These are phyloP conservation scores for Mycosarcoma mackinlayi DNA, from an alignment of 1,284 basidiomycete species.

Conservation along the genomic window DNA sequence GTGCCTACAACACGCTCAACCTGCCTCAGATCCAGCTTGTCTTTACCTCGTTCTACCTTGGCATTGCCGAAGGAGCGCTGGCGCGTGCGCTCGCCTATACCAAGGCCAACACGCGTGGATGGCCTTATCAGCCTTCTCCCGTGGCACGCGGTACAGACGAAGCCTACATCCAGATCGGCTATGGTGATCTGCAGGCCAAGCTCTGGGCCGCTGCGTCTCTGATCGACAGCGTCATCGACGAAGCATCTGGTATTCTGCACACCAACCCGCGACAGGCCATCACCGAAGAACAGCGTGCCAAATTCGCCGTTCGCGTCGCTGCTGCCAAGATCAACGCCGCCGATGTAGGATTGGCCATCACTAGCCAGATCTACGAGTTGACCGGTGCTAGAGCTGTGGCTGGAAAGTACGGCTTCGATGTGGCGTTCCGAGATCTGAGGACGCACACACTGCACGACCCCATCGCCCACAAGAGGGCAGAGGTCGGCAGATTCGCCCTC, in stretches of 20 bases:
- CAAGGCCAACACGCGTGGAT: slow-evolving; percentile 64
- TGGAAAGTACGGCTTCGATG: slow-evolving; percentile 65
- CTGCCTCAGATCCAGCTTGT: slow-evolving; percentile 67
- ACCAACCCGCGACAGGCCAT: slow-evolving; percentile 43
- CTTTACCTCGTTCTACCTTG: slow-evolving; percentile 68
- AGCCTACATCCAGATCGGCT: slow-evolving; percentile 66
- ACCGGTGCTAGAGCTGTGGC: slow-evolving; percentile 64
- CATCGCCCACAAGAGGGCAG: slow-evolving; percentile 65
- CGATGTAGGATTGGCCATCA: slow-evolving; percentile 65
- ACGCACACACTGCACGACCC: slow-evolving; percentile 68
- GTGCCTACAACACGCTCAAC: slow-evolving; percentile 66
- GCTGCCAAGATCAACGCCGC: slow-evolving; percentile 64
- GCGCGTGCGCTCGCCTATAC: slow-evolving; percentile 61
- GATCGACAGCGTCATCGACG: slow-evolving; percentile 56
- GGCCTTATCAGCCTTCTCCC: slow-evolving; percentile 63
- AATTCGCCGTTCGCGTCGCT: slow-evolving; percentile 65
- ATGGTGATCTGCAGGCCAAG: slow-evolving; percentile 65
- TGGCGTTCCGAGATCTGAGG: slow-evolving; percentile 55
- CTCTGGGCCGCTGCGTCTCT: slow-evolving; percentile 66
- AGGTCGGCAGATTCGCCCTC: slow-evolving; percentile 61
- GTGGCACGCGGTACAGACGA: slow-evolving; percentile 62
- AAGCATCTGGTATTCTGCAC: slow-evolving; percentile 51
- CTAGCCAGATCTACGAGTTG: slow-evolving; percentile 65
- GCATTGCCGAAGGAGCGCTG: slow-evolving; percentile 67
- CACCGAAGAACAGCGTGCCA: slow-evolving; percentile 64